Evolutionary conservation across 805 yeast genomes (phyloP).

Genomic region (Yarrowia osloensis): DNA sequence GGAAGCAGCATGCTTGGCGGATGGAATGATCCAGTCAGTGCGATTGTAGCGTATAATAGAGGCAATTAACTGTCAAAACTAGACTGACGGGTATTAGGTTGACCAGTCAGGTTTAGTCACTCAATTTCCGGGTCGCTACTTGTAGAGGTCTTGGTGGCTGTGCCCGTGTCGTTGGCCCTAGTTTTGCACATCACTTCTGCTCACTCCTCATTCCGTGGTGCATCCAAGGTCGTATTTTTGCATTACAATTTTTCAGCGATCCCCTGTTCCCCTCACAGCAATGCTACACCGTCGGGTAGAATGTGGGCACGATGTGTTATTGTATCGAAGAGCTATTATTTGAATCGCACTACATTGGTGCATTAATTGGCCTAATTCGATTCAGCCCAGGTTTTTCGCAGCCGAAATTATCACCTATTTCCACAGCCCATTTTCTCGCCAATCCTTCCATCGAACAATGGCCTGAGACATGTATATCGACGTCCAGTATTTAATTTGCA

Average conservation of each 20-base stretch:
- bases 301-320: neutral
- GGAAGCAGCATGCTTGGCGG: conserved; percentile 3
- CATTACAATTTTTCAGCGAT: neutral
- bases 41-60: neutral
- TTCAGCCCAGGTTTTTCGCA: neutral
- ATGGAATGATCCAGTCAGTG: neutral
- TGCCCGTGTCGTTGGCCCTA: no score
- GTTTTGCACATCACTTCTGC: neutral
- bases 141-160: neutral
- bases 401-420: neutral
- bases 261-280: conserved; percentile 2
- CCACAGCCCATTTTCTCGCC: neutral
- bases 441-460: neutral
- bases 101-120: neutral
- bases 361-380: no score
- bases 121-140: no score
- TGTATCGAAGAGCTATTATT: neutral
- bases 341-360: neutral
- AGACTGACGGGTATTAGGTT: neutral
- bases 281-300: neutral
- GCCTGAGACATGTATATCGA: neutral
- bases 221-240: conserved; percentile 10
- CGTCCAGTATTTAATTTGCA: neutral
- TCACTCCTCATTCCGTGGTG: neutral
- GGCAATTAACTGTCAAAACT: neutral